phyloP scores from a whole-genome alignment of 805 yeast species.

The Pichia rugopelliculosa region DNA sequence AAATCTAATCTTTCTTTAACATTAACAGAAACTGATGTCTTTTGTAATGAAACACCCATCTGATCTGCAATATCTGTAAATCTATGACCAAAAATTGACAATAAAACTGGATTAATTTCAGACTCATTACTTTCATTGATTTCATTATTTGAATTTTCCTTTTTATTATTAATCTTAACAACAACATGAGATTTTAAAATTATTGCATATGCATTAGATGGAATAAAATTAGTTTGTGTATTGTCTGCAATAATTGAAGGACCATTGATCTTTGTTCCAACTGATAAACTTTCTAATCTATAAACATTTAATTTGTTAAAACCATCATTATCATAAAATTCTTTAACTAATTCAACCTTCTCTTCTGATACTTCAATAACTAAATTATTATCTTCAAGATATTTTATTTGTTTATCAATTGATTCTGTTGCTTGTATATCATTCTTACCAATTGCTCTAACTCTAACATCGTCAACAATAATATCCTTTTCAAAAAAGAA shows the following conservation, averaged over 20 bases:
- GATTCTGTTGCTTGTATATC: constrained; percentile 30
- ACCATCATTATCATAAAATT: constrained; percentile 51
- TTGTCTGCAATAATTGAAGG: constrained; percentile 75
- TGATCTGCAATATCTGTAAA: constrained; percentile 89
- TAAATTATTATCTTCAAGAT: constrained; percentile 19
- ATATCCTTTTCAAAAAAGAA: constrained; percentile 48
- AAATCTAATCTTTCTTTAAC: constrained; percentile 79
- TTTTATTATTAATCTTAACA: constrained; percentile 4
- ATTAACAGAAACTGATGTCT: constrained; percentile 74
- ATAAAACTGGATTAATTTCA: constrained; percentile 55
- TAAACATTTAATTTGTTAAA: constrained; percentile 44
- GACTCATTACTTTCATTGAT: neutral
- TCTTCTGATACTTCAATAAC: constrained; percentile 20
- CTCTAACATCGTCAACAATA: constrained; percentile 66
- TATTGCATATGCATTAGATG: constrained; percentile 51
- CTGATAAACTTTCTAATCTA: constrained; percentile 40
- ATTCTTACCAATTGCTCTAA: constrained; percentile 62
- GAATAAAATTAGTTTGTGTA: constrained; percentile 71
- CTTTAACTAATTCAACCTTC: constrained; percentile 32
- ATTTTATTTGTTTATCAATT: constrained; percentile 46
- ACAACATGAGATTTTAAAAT: constrained; percentile 53
- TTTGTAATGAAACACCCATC: constrained; percentile 75
- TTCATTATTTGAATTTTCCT: constrained; percentile 5
- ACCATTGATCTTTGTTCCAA: constrained; percentile 52
- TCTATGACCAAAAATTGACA: constrained; percentile 74